phyloP scores from a whole-genome alignment of 108 stramenopile species.

The Fragilaria crotonensis region DNA sequence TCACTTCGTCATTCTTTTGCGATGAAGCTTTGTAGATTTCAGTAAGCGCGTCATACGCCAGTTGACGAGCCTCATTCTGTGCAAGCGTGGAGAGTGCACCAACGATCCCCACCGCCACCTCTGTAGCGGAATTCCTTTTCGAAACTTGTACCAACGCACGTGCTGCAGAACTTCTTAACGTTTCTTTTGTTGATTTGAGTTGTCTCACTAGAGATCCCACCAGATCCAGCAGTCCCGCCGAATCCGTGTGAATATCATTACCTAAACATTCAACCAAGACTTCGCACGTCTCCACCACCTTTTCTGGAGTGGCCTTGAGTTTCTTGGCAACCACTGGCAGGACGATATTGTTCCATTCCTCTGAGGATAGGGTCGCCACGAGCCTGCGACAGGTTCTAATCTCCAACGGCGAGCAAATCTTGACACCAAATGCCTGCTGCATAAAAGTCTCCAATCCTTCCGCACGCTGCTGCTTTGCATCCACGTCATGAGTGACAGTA shows the following conservation, averaged over 20 bases:
- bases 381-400: not conserved
- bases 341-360: slow-evolving; percentile 20
- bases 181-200: slow-evolving; percentile 4
- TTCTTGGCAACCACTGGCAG: slow-evolving; percentile 24
- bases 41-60: no score
- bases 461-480: no score
- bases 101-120: no score
- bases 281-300: slow-evolving; percentile 16
- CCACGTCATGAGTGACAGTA: no score
- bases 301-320: slow-evolving; percentile 35
- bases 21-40: no score
- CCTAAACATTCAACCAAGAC: slow-evolving; percentile 22
- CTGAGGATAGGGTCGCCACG: not conserved
- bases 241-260: no score
- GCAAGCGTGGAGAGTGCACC: no score
- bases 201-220: slow-evolving; percentile 1
- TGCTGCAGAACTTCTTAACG: no score
- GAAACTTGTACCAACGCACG: no score
- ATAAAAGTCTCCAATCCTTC: not conserved
- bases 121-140: no score
- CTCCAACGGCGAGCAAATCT: not conserved
- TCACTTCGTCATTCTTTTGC: no score
- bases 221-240: slow-evolving; percentile 14
- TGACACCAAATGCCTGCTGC: not conserved
- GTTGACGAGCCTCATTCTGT: no score